Evolutionary conservation across 768 basidiomycete genomes (phyloP), one percentile per base, ranked within the genome.

Genomic region (Gautieria morchelliformis): DNA sequence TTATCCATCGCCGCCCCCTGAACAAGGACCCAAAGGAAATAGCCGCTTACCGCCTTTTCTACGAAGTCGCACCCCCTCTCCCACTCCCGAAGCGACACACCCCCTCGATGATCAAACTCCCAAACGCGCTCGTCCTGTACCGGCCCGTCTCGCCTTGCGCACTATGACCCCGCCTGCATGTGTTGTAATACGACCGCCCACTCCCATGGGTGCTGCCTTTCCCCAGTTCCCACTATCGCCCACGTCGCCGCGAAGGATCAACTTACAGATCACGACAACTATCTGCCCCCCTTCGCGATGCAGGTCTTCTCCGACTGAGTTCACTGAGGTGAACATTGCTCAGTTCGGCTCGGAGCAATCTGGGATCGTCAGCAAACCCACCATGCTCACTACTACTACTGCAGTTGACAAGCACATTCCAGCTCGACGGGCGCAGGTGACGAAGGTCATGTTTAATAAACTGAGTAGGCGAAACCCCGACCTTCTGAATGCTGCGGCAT

Each of bases 361-460:
- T 35, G n/a, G 7, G 15, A 39, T 7, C 4, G 20, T 33, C 14
- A 37, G 35, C 11, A 9, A 33, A 22, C 15, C 11, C 51, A 19
- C 35, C 10, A 22, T 39, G 7, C 1, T n/a, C 33, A 17, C 48
- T 44, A 15, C 37, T 39, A 40, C 41, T 27, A 22, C 35, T 47
- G 10, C 9, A 12, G 35, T 20, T 20, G 32, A 9, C 27, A 15
- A 32, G 24, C 27, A 27, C 35, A 32, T 20, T 33, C n/a, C 41
- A 42, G 8, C 41, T 33, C 49, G 9, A 19, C 81, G 85, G 52
- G 78, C 78, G 59, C 73, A 77, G 63, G 79, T 74, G 45, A 78
- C 83, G 6, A 75, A 76, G 54, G 75, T 81, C 63, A 86, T 89
- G 87, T 75, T 87, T 53, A 76, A 74, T 32, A 80, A 80, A 17